Percentiles rank a stretch among this genome's conserved stretches.
Conservation (phyloP, 345 rosid species). For the Sonneratia caseolaris region DNA sequence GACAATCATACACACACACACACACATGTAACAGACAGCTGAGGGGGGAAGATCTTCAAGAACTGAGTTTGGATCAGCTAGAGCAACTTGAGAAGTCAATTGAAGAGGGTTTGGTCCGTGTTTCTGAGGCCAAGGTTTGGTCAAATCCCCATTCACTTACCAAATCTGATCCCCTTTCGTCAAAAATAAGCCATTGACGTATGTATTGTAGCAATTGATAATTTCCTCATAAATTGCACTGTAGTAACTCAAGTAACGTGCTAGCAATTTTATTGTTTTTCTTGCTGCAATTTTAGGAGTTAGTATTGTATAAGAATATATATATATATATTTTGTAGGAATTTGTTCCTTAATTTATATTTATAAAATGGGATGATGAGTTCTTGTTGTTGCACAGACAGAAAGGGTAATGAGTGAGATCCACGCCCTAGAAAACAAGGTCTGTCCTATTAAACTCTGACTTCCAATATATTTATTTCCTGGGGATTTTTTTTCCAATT, state of each 20-base stretch:
- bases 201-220: no score
- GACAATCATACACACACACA: no score
- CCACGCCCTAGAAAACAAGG: constrained; percentile 37
- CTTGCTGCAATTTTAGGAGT: no score
- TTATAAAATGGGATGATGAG: neutral
- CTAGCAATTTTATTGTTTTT: no score
- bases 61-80: constrained; percentile 32
- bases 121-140: constrained; percentile 26
- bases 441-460: constrained; percentile 8
- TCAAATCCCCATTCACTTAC: no score
- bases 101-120: constrained; percentile 28
- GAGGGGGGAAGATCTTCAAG: constrained; percentile 47
- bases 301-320: neutral
- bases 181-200: no score
- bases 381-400: constrained; percentile 16
- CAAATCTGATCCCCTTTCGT: no score
- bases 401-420: constrained; percentile 32
- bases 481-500: neutral
- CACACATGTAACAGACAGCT: constrained; percentile 22
- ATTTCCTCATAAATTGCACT: no score
- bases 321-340: no score
- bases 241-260: no score
- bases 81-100: constrained; percentile 33
- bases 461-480: neutral
- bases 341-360: neutral